phyloP scores from a whole-genome alignment of 2,329 filamentous ascomycete genomes.

The Parascedosporium putredinis region DNA sequence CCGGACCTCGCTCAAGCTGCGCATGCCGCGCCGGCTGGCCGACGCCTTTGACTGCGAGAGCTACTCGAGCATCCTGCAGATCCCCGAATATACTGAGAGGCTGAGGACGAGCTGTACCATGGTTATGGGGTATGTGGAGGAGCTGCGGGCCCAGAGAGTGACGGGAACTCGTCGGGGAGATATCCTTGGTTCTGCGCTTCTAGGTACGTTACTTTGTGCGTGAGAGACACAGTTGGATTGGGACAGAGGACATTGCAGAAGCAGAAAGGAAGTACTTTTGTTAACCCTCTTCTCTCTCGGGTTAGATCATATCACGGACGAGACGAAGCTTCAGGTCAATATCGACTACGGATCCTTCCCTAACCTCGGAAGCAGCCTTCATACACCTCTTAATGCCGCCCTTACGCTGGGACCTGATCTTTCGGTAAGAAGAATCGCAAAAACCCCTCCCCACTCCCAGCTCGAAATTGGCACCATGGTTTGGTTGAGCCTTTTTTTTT shows the following conservation, averaged over 20 bases:
- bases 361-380: constrained; percentile 29
- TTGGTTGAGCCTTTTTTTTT: too few relatives aligned
- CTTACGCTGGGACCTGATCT: constrained; percentile 40
- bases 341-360: constrained; percentile 45
- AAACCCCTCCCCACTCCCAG: too few relatives aligned
- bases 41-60: constrained; percentile 39
- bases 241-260: too few relatives aligned
- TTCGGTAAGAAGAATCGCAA: too few relatives aligned
- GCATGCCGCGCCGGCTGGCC: constrained; percentile 29
- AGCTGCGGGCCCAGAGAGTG: constrained; percentile 33
- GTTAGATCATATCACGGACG: constrained; percentile 31
- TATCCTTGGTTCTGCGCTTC: constrained; percentile 32
- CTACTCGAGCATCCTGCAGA: constrained; percentile 39
- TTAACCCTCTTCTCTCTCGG: too few relatives aligned
- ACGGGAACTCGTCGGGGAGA: constrained; percentile 29
- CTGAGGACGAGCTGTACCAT: constrained; percentile 40
- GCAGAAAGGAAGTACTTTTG: too few relatives aligned
- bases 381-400: constrained; percentile 29
- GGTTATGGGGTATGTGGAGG: constrained; percentile 41
- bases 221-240: too few relatives aligned
- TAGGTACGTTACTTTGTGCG: constrained; percentile 32
- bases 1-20: constrained; percentile 32
- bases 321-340: constrained; percentile 27
- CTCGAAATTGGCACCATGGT: too few relatives aligned
- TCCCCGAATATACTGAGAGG: constrained; percentile 32